Evolutionary conservation across 352 stramenopile species (phyloP).

Genomic region (Thraustotheca clavata): DNA sequence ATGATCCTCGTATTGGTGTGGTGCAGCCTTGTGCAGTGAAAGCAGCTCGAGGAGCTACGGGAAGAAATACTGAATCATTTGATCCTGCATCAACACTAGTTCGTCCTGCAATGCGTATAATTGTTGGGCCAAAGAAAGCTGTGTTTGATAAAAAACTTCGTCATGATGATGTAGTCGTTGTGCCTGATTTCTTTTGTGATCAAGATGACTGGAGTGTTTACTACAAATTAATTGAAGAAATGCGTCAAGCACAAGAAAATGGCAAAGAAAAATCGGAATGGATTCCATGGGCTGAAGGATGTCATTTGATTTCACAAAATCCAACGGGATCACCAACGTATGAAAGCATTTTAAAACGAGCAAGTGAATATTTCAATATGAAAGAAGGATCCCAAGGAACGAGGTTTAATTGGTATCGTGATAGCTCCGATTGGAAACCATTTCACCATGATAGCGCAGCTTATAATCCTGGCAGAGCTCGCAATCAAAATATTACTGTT

Average conservation of each 20-base stretch:
- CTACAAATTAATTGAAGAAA: conserved; percentile 48
- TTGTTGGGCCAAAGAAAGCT: conserved; percentile 25
- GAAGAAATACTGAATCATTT: conserved; percentile 30
- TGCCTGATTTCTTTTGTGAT: conserved; percentile 42
- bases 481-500: conserved; percentile 93
- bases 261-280: conserved; percentile 56
- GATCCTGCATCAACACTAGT: conserved; percentile 40
- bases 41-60: conserved; percentile 14
- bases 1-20: conserved; percentile 13
- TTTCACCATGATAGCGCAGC: conserved; percentile 90
- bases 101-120: conserved; percentile 37
- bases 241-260: conserved; percentile 33
- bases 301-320: conserved; percentile 89
- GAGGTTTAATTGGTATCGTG: conserved; percentile 94
- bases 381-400: conserved; percentile 74
- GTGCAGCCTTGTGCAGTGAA: conserved; percentile 15
- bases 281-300: conserved; percentile 78
- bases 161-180: conserved; percentile 54
- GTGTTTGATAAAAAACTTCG: conserved; percentile 28
- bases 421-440: conserved; percentile 90
- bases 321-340: conserved; percentile 78
- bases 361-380: conserved; percentile 86
- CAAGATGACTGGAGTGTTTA: conserved; percentile 47
- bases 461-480: conserved; percentile 89
- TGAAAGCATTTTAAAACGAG: conserved; percentile 61